These are phyloP conservation scores for Wilhelminamyces savonicus DNA, from an alignment of 805 yeast species.

Conservation along the genomic window DNA sequence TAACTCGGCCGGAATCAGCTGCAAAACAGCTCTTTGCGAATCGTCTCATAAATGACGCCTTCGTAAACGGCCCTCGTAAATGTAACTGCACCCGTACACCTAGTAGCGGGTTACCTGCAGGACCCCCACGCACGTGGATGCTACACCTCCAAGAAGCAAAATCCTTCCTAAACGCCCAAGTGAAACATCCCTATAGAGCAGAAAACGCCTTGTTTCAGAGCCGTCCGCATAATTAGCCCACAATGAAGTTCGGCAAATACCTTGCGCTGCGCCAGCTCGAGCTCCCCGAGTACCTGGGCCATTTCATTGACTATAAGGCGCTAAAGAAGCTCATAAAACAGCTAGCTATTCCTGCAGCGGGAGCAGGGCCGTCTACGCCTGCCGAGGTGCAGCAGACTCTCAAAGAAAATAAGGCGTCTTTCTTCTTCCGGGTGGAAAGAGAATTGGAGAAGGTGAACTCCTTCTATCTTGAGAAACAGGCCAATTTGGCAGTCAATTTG, in stretches of 20 bases:
- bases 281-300: conserved; percentile 89
- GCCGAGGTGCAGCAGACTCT: conserved; percentile 39
- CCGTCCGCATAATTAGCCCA: too few relatives aligned
- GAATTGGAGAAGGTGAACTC: conserved; percentile 92
- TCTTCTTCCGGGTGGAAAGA: conserved; percentile 84
- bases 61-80: too few relatives aligned
- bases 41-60: too few relatives aligned
- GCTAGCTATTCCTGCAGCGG: conserved; percentile 43
- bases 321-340: conserved; percentile 87
- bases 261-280: conserved; percentile 91
- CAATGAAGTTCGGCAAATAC: conserved; percentile 92
- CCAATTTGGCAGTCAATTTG: conserved; percentile 73
- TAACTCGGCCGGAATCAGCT: too few relatives aligned
- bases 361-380: conserved; percentile 15
- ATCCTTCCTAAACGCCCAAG: too few relatives aligned
- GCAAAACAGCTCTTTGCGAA: too few relatives aligned
- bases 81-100: too few relatives aligned
- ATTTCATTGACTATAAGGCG: conserved; percentile 92
- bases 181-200: too few relatives aligned
- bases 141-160: too few relatives aligned
- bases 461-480: conserved; percentile 88
- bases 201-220: too few relatives aligned
- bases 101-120: too few relatives aligned
- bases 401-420: conserved; percentile 86
- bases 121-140: too few relatives aligned